Percentiles rank a stretch among this genome's conserved stretches.
phyloP scores from a whole-genome alignment of 306 rosid genomes.

The Corylus avellana region DNA sequence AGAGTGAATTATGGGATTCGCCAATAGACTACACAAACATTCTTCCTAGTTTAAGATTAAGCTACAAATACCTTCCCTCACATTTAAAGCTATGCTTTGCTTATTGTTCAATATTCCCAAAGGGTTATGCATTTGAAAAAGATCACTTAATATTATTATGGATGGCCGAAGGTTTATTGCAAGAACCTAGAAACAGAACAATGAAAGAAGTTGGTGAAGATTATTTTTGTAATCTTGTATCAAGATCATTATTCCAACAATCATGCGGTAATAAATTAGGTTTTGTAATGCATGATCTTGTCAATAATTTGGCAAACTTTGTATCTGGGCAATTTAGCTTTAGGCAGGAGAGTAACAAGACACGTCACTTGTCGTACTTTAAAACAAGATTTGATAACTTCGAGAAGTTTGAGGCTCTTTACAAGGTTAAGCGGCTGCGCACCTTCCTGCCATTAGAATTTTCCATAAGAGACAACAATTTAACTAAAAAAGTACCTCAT shows the following conservation, averaged over 20 bases:
- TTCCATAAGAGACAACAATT: neutral
- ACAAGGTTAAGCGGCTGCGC: slow-evolving; percentile 12
- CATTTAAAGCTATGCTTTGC: slow-evolving; percentile 17
- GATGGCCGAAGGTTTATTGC: slow-evolving; percentile 47
- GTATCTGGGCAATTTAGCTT: slow-evolving; percentile 16
- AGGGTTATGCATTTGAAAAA: slow-evolving; percentile 26
- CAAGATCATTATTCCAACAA: slow-evolving; percentile 35
- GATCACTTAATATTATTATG: slow-evolving; percentile 30
- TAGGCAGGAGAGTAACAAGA: slow-evolving; percentile 4
- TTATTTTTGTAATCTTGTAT: slow-evolving; percentile 30
- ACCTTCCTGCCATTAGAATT: slow-evolving; percentile 19
- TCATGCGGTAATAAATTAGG: neutral
- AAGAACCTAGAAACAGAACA: neutral
- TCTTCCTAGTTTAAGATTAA: no score
- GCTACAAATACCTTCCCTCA: no score
- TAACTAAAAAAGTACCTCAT: neutral
- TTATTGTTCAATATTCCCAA: slow-evolving; percentile 31
- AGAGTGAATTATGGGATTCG: no score
- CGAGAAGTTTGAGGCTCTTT: no score
- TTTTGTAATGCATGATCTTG: slow-evolving; percentile 40
- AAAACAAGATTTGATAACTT: slow-evolving; percentile 15
- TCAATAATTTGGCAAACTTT: slow-evolving; percentile 41
- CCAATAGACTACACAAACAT: no score
- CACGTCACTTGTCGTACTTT: slow-evolving; percentile 35
- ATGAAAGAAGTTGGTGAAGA: slow-evolving; percentile 30